These are phyloP conservation scores for Protomyces gravidus DNA, from an alignment of 1,139 yeast species.

Conservation along the genomic window DNA sequence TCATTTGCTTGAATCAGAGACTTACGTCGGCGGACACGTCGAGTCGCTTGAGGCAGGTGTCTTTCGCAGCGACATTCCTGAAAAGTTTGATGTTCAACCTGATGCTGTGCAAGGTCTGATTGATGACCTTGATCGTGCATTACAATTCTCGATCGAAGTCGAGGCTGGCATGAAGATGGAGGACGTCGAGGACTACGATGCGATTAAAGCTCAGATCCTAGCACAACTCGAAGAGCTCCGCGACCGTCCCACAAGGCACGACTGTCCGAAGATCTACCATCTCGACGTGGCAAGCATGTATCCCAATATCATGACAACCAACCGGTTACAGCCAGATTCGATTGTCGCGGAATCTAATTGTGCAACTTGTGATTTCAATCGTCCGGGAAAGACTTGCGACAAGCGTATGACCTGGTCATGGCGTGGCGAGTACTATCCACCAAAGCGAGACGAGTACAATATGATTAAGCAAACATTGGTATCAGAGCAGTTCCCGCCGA, in stretches of 20 bases:
- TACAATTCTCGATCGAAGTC: slow-evolving; percentile 77
- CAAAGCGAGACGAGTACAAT: slow-evolving; percentile 83
- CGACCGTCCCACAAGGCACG: slow-evolving; percentile 60
- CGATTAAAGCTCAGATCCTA: slow-evolving; percentile 55
- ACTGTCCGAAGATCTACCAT: slow-evolving; percentile 85
- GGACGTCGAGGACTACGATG: slow-evolving; percentile 76
- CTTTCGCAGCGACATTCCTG: slow-evolving; percentile 79
- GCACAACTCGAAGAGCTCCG: slow-evolving; percentile 55
- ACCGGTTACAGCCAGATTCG: slow-evolving; percentile 95
- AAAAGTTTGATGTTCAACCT: slow-evolving; percentile 72
- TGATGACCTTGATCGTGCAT: slow-evolving; percentile 66
- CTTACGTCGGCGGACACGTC: slow-evolving; percentile 98
- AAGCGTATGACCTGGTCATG: slow-evolving; percentile 93
- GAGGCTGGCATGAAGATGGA: slow-evolving; percentile 69
- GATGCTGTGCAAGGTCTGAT: slow-evolving; percentile 69
- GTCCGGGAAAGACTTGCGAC: slow-evolving; percentile 93
- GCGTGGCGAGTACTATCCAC: slow-evolving; percentile 95
- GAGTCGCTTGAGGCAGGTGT: slow-evolving; percentile 98
- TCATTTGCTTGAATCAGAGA: slow-evolving; percentile 87
- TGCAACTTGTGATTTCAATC: slow-evolving; percentile 93
- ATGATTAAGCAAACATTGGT: slow-evolving; percentile 83
- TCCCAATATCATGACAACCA: slow-evolving; percentile 97
- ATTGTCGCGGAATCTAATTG: slow-evolving; percentile 94
- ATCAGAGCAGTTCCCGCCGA: slow-evolving; percentile 65
- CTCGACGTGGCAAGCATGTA: slow-evolving; percentile 99